Conservation (phyloP, 2,329 filamentous ascomycete genomes). For the Fusarium protoensiforme region DNA sequence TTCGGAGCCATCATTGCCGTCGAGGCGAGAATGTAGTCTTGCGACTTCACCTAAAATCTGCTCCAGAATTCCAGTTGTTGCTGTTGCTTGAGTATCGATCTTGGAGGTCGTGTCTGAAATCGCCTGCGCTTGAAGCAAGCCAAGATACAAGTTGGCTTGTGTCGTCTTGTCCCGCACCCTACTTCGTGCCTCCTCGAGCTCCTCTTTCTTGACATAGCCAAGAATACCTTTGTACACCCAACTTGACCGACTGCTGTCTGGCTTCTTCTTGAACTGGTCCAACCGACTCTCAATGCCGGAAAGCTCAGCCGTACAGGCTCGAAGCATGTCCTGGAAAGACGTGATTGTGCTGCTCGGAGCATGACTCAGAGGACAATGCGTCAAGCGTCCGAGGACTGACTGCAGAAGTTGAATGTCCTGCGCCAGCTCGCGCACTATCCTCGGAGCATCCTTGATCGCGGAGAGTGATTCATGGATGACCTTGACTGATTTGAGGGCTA, state of each 20-base stretch:
- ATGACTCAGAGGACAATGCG: neutral
- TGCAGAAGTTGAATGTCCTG: slow-evolving; percentile 6
- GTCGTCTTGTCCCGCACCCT: slow-evolving; percentile 20
- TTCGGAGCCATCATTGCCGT: neutral
- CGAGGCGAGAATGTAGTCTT: slow-evolving; percentile 4
- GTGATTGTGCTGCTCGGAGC: neutral
- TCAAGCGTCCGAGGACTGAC: slow-evolving; percentile 1
- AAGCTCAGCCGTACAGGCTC: neutral
- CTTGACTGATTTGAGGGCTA: slow-evolving; percentile 17
- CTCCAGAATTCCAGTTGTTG: slow-evolving; percentile 11
- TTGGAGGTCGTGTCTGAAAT: slow-evolving; percentile 11
- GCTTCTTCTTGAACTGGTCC: neutral
- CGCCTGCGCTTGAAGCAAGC: slow-evolving; percentile 20
- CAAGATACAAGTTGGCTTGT: slow-evolving; percentile 20
- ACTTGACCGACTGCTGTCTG: neutral
- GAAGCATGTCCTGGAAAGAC: slow-evolving; percentile 1
- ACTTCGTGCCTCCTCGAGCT: slow-evolving; percentile 10
- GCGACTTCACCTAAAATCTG: slow-evolving; percentile 13
- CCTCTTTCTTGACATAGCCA: slow-evolving; percentile 19
- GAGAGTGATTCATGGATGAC: slow-evolving; percentile 13
- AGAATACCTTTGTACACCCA: neutral
- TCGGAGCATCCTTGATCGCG: slow-evolving; percentile 8
- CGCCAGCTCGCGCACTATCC: neutral
- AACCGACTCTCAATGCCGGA: slow-evolving; percentile 1
- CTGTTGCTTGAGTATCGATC: slow-evolving; percentile 2